phyloP scores from a whole-genome alignment of 2,329 filamentous ascomycete genomes.

The Fusarium tjaetaba region DNA sequence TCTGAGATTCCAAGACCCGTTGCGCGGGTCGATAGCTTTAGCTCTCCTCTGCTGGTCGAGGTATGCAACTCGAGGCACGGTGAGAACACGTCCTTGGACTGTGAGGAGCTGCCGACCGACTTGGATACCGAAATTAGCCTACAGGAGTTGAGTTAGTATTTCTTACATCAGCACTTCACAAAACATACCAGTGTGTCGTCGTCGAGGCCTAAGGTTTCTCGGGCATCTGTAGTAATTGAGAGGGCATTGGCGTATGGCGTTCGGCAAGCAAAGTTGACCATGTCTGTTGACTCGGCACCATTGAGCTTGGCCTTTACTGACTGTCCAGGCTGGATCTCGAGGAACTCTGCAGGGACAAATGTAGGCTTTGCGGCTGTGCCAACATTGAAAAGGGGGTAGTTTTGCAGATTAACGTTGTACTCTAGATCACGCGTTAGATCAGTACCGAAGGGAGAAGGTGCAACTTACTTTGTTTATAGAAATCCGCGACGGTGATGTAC shows the following conservation, averaged over 20 bases:
- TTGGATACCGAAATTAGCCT: conserved; percentile 68
- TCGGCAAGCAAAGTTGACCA: conserved; percentile 79
- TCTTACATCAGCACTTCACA: background rate
- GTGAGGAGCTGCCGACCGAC: conserved; percentile 73
- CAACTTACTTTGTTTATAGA: conserved; percentile 54
- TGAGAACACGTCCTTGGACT: conserved; percentile 76
- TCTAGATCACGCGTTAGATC: conserved; percentile 40
- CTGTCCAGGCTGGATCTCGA: conserved; percentile 72
- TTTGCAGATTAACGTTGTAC: conserved; percentile 49
- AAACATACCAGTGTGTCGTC: conserved; percentile 51
- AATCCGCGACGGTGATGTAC: conserved; percentile 55
- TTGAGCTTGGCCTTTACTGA: conserved; percentile 67
- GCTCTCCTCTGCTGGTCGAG: conserved; percentile 34
- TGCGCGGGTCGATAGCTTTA: conserved; percentile 47
- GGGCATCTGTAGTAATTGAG: conserved; percentile 69
- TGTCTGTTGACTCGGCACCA: conserved; percentile 68
- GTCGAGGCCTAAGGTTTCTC: conserved; percentile 67
- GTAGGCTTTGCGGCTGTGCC: conserved; percentile 66
- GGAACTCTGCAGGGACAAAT: conserved; percentile 75
- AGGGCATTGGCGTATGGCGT: conserved; percentile 72
- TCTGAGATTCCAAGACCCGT: conserved; percentile 78
- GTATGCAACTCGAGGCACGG: conserved; percentile 71
- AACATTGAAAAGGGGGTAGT: conserved; percentile 72
- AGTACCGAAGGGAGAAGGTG: background rate
- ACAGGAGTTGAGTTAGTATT: conserved; percentile 21